Evolutionary conservation across 352 stramenopile species (phyloP).

Genomic region (Globisporangium cylindrosporum): DNA sequence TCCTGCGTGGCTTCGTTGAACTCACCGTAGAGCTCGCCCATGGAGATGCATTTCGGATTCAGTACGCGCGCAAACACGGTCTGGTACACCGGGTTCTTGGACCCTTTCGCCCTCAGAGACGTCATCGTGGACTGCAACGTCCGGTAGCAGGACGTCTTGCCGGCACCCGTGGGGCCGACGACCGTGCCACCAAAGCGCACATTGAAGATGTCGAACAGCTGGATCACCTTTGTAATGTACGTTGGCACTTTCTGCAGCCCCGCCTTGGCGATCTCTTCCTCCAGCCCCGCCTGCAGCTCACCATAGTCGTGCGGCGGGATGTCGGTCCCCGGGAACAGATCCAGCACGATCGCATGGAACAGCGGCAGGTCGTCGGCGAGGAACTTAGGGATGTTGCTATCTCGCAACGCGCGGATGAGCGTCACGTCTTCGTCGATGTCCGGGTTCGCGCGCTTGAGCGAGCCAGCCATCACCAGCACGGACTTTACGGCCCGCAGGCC

Average conservation of each 20-base stretch:
- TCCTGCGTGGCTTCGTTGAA: constrained; percentile 90
- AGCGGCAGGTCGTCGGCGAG: constrained; percentile 89
- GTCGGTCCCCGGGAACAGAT: constrained; percentile 88
- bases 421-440: constrained; percentile 85
- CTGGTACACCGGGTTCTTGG: constrained; percentile 81
- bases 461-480: constrained; percentile 91
- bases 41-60: constrained; percentile 87
- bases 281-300: constrained; percentile 65
- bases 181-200: constrained; percentile 91
- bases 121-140: constrained; percentile 89
- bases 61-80: constrained; percentile 65
- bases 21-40: constrained; percentile 84
- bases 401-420: constrained; percentile 83
- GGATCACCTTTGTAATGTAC: constrained; percentile 92
- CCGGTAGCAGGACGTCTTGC: constrained; percentile 88
- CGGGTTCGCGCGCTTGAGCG: constrained; percentile 81
- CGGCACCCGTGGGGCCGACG: constrained; percentile 81
- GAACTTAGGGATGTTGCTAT: constrained; percentile 96
- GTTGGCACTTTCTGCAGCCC: constrained; percentile 64
- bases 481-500: constrained; percentile 91
- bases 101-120: constrained; percentile 50
- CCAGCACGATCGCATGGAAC: constrained; percentile 90
- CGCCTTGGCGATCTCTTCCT: constrained; percentile 55
- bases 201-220: constrained; percentile 94
- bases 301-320: constrained; percentile 87